phyloP scores from a whole-genome alignment of 495 filamentous ascomycete species.

The Lophiotrema nucula region DNA sequence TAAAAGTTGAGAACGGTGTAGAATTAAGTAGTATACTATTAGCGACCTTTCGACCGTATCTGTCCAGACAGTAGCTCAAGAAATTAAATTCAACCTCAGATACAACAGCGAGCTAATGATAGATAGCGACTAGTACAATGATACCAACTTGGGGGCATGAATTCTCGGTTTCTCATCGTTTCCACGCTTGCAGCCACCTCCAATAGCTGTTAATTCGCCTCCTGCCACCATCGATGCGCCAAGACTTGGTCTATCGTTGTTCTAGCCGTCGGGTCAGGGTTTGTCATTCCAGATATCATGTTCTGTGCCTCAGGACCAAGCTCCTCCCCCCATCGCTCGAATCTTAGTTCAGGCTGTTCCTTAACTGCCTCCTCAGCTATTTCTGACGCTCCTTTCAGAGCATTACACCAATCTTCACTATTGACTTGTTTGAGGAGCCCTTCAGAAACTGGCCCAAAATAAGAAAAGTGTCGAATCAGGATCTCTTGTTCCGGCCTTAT shows the following conservation, averaged over 20 bases:
- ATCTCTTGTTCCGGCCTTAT: conserved; percentile 41
- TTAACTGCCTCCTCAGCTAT: conserved; percentile 34
- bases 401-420: conserved; percentile 33
- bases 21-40: conserved; percentile 2
- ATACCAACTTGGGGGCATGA: conserved; percentile 14
- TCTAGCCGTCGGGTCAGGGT: conserved; percentile 38
- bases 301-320: conserved; percentile 29
- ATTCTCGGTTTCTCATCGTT: conserved; percentile 24
- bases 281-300: conserved; percentile 41
- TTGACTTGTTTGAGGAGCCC: conserved; percentile 38
- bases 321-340: conserved; percentile 34
- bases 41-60: conserved; percentile 2
- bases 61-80: conserved; percentile 3
- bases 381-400: conserved; percentile 33
- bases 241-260: conserved; percentile 41
- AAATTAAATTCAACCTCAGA: conserved; percentile 7
- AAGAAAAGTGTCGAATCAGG: conserved; percentile 36
- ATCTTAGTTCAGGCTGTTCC: conserved; percentile 33
- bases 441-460: conserved; percentile 38
- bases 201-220: conserved; percentile 27
- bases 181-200: conserved; percentile 17
- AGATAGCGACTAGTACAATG: conserved; percentile 13
- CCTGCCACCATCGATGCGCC: conserved; percentile 37
- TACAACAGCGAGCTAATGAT: conserved; percentile 12
- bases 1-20: background rate